Conservation (phyloP, 2,329 filamentous ascomycete genomes). For the Aspergillus thermomutatus region DNA sequence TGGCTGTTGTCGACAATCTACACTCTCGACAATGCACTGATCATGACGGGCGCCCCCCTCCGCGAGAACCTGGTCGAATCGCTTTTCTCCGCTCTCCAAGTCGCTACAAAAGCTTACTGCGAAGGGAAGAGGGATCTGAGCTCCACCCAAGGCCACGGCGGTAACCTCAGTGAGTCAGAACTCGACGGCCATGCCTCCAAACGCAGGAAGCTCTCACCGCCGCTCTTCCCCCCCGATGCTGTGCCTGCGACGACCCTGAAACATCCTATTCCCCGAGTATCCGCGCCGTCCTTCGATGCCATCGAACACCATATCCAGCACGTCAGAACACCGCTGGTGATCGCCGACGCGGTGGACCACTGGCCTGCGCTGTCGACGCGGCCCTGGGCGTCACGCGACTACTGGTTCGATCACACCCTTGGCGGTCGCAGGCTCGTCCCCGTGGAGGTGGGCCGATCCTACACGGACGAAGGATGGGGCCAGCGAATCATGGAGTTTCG, state of each 20-base stretch:
- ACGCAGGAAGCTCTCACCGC: slow-evolving; percentile 29
- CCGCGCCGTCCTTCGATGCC: slow-evolving; percentile 51
- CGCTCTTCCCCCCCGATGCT: slow-evolving; percentile 32
- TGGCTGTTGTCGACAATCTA: slow-evolving; percentile 61
- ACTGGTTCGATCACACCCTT: slow-evolving; percentile 72
- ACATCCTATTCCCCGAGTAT: slow-evolving; percentile 39
- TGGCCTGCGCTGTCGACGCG: slow-evolving; percentile 74
- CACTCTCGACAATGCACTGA: slow-evolving; percentile 70
- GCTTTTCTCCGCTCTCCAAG: slow-evolving; percentile 33
- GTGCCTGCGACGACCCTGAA: slow-evolving; percentile 32
- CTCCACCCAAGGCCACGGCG: not conserved
- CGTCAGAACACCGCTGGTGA: slow-evolving; percentile 60
- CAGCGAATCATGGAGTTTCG: slow-evolving; percentile 75
- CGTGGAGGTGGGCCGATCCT: slow-evolving; percentile 80
- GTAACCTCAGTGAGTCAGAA: not conserved
- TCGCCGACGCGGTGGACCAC: slow-evolving; percentile 60
- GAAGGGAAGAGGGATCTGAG: not conserved
- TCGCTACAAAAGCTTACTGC: slow-evolving; percentile 8
- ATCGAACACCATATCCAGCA: slow-evolving; percentile 61
- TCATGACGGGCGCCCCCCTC: slow-evolving; percentile 65
- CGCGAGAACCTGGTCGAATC: slow-evolving; percentile 47
- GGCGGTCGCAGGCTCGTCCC: slow-evolving; percentile 76
- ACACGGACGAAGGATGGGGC: slow-evolving; percentile 80
- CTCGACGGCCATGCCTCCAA: slow-evolving; percentile 17
- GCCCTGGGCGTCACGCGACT: slow-evolving; percentile 70